Conservation (phyloP, 371 early-diverging fungal genomes). For the Enterospora canceri region DNA sequence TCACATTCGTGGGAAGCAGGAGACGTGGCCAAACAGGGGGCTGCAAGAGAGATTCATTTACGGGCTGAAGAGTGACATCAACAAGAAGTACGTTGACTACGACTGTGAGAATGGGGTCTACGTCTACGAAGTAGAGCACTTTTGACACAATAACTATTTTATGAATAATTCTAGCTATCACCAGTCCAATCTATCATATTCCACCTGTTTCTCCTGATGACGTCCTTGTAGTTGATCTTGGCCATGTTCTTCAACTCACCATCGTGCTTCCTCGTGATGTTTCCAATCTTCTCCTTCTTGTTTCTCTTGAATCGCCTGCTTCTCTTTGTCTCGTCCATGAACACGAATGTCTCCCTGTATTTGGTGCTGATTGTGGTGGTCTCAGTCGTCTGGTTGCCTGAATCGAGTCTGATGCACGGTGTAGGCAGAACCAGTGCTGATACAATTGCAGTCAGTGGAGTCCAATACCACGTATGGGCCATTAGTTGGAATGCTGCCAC, state of each 20-base stretch:
- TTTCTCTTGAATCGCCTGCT: constrained; percentile 29
- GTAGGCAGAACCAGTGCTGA: constrained; percentile 42
- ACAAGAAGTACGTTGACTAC: constrained; percentile 44
- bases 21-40: constrained; percentile 24
- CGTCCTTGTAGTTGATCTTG: neutral
- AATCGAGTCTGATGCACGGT: constrained; percentile 24
- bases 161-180: no score
- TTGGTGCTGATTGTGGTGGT: neutral
- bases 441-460: constrained; percentile 62
- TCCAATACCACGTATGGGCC: constrained; percentile 98
- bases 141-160: constrained; percentile 30
- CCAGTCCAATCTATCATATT: neutral
- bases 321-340: constrained; percentile 28
- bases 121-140: constrained; percentile 43
- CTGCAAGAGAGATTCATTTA: constrained; percentile 44
- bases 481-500: constrained; percentile 86
- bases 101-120: constrained; percentile 38
- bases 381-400: neutral
- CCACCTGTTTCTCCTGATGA: neutral
- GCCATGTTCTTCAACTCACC: neutral
- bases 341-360: constrained; percentile 23
- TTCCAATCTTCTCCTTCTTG: constrained; percentile 4
- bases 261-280: neutral
- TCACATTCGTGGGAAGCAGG: constrained; percentile 13
- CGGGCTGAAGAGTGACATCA: constrained; percentile 33